Base-by-base conservation (phyloP, 2,329 filamentous ascomycete species). In the Hypoxylon sp. region DNA sequence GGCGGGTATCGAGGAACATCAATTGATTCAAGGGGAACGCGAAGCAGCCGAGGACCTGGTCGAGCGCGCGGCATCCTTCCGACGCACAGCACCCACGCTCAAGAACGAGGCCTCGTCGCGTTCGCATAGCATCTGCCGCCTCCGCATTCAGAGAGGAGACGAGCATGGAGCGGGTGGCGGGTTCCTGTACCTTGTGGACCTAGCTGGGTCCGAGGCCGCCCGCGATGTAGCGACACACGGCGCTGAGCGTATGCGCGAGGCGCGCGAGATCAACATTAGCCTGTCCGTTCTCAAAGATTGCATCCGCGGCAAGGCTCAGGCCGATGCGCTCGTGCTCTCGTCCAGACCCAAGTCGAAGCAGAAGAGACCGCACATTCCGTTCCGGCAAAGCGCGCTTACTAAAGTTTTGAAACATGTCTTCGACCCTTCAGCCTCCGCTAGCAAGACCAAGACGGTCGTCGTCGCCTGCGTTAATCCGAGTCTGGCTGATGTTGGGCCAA, bases 241-340 rank as follows among this genome's bases (percentile, higher is more conserved):
- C 34, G 34, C 34, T 15, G 34, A 39, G 13, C 34, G 34, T 2
- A 39, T 39, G 34, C 34, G 34, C 34, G 34, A 39, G 34, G 7
- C 34, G 13, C 34, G 34, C 34, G 34, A 39, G 34, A 39, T 39
- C 34, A 39, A 39, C 34, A 39, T 39, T 15, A 39, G 34, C 34
- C 34, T 39, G 34, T 39, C 34, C 13, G 34, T 39, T 6, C 34
- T 39, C 34, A 39, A 39, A 13, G 34, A 39, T 15, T 39, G 34
- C 34, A 39, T 39, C 34, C 34, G 34, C 34, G 34, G 34, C 34
- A n/a, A 17, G 34, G 34, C 34, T 4, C 34, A 39, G 34, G 34
- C 34, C 34, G 34, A 39, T 15, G 34, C n/a, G 13, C 34, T 39
- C 13, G 32, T 10, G 32, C 11, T 15, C 13, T 34, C 32, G 32